A percentile compares a stretch with the other conserved stretches of the same genome.
phyloP scores from a whole-genome alignment of 2,329 filamentous ascomycete genomes.

The Ophiostoma pallidulum region DNA sequence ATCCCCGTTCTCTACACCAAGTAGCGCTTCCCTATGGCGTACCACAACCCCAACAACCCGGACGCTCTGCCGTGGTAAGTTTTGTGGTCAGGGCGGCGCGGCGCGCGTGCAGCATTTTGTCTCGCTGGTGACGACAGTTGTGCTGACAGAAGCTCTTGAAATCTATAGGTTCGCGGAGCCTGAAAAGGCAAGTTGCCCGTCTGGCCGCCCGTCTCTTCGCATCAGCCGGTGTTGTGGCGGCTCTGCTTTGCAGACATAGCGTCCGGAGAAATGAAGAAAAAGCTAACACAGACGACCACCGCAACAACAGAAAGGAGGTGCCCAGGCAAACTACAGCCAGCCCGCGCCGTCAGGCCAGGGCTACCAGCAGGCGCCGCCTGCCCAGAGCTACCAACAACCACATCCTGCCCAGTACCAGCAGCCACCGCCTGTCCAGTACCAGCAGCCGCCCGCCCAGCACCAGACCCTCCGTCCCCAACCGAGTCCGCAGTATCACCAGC shows the following conservation, averaged over 20 bases:
- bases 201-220: no score
- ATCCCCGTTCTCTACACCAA: no score
- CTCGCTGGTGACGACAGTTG: not conserved
- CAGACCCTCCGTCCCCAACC: conserved; percentile 22
- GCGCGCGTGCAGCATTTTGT: not conserved
- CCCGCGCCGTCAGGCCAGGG: conserved; percentile 15
- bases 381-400: no score
- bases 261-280: no score
- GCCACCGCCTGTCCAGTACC: conserved; percentile 14
- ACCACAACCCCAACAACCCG: conserved; percentile 87
- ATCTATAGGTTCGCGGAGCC: conserved; percentile 41
- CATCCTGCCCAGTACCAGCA: conserved; percentile 2
- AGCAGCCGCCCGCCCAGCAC: conserved; percentile 14
- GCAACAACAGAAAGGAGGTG: conserved; percentile 6
- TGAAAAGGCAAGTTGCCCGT: conserved; percentile 30
- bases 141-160: no score
- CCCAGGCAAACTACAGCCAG: conserved; percentile 17
- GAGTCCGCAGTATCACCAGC: conserved; percentile 37
- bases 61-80: conserved; percentile 86
- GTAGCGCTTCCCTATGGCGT: conserved; percentile 82
- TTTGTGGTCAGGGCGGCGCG: not conserved
- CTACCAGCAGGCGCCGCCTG: not conserved
- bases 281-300: no score
- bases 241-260: not conserved
- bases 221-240: no score